These are phyloP conservation scores for Lasiosphaeris hirsuta DNA, from an alignment of 495 filamentous ascomycete genomes.

Conservation along the genomic window DNA sequence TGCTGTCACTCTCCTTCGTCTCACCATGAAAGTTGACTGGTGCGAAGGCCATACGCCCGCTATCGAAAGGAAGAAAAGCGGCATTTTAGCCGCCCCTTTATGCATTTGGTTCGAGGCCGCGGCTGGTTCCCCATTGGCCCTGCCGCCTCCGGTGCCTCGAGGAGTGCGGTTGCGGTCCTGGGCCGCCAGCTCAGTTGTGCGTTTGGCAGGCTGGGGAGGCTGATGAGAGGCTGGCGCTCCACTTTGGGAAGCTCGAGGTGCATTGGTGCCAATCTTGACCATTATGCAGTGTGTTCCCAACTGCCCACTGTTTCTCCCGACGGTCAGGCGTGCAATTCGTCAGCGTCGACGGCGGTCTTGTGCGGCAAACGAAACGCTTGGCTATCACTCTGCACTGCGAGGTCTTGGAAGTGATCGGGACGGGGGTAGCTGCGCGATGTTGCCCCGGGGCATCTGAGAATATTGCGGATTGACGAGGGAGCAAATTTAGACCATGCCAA, in stretches of 20 bases:
- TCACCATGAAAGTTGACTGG: neutral
- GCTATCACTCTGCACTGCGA: no score
- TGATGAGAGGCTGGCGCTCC: neutral
- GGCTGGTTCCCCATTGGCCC: neutral
- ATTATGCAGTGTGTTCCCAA: no score
- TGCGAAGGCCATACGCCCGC: neutral
- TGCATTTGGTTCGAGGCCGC: neutral
- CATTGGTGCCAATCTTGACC: no score
- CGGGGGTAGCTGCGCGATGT: neutral
- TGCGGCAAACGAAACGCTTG: no score
- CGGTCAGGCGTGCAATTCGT: no score
- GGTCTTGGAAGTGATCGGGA: neutral
- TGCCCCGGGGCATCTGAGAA: neutral
- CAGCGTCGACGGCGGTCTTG: no score
- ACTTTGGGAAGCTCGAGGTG: no score
- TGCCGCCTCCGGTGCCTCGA: neutral
- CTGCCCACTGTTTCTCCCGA: no score
- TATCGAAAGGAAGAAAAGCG: neutral
- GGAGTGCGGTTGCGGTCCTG: constrained; percentile 1
- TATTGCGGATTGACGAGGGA: neutral
- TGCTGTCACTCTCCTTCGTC: neutral
- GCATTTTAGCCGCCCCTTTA: constrained; percentile 6
- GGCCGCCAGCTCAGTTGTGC: neutral
- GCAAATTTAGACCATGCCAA: constrained; percentile 2
- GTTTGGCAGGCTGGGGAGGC: no score